Conservation (phyloP, 306 rosid species). For the Begonia masoniana region DNA sequence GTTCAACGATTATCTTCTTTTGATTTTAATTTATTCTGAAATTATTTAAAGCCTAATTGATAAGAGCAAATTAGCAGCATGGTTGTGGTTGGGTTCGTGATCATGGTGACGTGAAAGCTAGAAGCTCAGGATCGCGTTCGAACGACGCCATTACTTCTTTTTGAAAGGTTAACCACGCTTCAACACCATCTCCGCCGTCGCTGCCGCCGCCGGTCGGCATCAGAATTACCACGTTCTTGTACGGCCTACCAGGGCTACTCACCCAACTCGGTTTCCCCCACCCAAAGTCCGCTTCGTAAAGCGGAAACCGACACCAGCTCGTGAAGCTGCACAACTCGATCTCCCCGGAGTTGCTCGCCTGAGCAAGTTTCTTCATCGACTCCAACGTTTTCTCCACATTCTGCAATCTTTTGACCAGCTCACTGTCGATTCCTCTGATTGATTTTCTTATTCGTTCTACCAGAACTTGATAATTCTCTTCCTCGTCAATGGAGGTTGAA, state of each 20-base stretch:
- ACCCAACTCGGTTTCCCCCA: constrained; percentile 34
- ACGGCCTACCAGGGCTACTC: constrained; percentile 5
- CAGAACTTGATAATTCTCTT: background rate
- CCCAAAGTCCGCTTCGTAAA: constrained; percentile 28
- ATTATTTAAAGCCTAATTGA: background rate
- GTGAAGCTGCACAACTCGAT: constrained; percentile 10
- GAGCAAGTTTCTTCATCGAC: background rate
- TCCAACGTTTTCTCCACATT: background rate
- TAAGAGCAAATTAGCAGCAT: background rate
- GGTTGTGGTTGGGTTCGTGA: background rate
- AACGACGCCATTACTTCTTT: constrained; percentile 18
- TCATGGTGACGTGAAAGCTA: background rate
- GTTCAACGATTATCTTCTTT: too few species aligned
- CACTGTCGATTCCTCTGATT: background rate
- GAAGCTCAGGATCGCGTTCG: background rate
- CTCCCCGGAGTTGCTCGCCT: constrained; percentile 4
- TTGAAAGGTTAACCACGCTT: constrained; percentile 20
- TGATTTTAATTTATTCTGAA: background rate
- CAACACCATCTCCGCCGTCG: constrained; percentile 14
- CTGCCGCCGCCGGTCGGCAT: constrained; percentile 9
- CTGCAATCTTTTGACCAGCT: background rate
- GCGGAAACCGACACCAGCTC: constrained; percentile 14
- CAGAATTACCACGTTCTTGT: constrained; percentile 8
- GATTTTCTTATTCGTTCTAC: constrained; percentile 11
- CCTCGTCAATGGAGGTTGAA: background rate